phyloP scores from a whole-genome alignment of 306 rosid species.

The Cucurbita pepo region DNA sequence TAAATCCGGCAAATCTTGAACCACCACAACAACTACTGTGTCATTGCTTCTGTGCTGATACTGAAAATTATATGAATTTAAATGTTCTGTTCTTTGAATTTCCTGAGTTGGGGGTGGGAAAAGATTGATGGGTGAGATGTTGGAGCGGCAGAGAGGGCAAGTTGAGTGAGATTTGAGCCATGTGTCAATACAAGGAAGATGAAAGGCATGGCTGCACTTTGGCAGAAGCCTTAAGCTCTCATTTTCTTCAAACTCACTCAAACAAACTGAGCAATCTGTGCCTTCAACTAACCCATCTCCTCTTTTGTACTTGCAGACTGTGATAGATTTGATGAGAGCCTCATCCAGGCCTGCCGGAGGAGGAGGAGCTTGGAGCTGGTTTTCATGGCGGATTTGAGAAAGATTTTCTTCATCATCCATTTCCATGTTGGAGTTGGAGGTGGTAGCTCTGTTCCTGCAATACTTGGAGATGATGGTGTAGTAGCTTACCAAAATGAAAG shows the following conservation, averaged over 20 bases:
- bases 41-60: constrained; percentile 23
- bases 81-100: not conserved
- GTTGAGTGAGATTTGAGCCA: constrained; percentile 61
- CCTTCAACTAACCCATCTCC: constrained; percentile 37
- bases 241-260: constrained; percentile 57
- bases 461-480: constrained; percentile 47
- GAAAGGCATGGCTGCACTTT: constrained; percentile 66
- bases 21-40: constrained; percentile 17
- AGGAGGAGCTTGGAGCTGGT: constrained; percentile 11
- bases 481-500: constrained; percentile 45
- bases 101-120: constrained; percentile 8
- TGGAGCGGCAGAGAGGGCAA: constrained; percentile 67
- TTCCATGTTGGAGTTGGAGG: not conserved
- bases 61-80: constrained; percentile 15
- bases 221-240: constrained; percentile 57
- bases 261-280: constrained; percentile 62
- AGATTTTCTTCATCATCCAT: constrained; percentile 9
- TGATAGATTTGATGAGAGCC: constrained; percentile 37
- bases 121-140: constrained; percentile 5
- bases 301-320: constrained; percentile 35
- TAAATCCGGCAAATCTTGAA: constrained; percentile 14
- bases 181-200: constrained; percentile 63
- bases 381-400: constrained; percentile 4
- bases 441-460: constrained; percentile 19
- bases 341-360: constrained; percentile 36